phyloP scores from a whole-genome alignment of 73 alveolate species.

The Durusdinium trenchii region DNA sequence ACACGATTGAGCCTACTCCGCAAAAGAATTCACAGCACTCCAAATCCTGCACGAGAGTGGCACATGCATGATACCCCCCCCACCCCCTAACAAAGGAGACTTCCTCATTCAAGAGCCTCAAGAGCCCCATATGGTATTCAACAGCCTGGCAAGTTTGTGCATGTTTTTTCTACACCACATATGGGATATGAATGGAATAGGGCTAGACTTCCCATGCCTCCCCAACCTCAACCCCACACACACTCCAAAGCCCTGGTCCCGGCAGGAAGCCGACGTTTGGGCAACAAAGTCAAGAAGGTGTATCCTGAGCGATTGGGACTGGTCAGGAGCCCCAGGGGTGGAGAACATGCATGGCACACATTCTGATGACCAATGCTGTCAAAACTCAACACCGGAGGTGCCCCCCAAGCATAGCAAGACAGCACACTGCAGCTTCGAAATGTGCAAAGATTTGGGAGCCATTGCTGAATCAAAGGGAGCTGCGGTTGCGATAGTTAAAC shows the following conservation, averaged over 20 bases:
- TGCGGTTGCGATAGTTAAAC: too few relatives aligned
- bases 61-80: neutral
- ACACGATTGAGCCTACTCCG: neutral
- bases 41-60: conserved; percentile 13
- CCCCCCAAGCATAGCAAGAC: neutral
- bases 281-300: conserved; percentile 14
- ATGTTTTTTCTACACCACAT: too few relatives aligned
- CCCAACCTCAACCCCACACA: too few relatives aligned
- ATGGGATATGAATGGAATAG: too few relatives aligned
- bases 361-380: neutral
- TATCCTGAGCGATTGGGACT: neutral
- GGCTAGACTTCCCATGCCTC: too few relatives aligned
- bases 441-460: neutral
- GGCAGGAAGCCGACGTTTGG: neutral
- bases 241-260: neutral
- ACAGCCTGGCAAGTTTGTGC: too few relatives aligned
- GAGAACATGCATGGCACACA: neutral
- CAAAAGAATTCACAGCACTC: neutral
- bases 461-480: too few relatives aligned
- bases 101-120: too few relatives aligned
- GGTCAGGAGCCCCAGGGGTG: neutral
- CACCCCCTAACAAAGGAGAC: too few relatives aligned
- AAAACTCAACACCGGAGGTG: neutral
- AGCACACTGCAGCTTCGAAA: conserved; percentile 19
- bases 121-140: too few relatives aligned